Conservation (phyloP, 192 early-diverging fungal genomes). For the Ambispora gerdemannii region DNA sequence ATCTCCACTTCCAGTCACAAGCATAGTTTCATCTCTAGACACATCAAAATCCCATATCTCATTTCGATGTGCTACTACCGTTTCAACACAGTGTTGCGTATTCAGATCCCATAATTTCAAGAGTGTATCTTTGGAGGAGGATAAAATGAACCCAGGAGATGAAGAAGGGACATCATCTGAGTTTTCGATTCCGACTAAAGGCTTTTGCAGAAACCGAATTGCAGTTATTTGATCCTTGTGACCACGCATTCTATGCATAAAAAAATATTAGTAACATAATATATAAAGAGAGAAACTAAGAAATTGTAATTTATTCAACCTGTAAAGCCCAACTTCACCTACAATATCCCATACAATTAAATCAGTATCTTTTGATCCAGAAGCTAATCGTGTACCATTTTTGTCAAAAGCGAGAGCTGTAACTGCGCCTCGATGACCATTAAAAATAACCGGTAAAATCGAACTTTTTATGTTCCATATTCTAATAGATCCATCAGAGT, state of each 20-base stretch:
- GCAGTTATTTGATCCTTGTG: constrained; percentile 94
- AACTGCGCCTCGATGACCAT: constrained; percentile 86
- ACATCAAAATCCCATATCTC: constrained; percentile 90
- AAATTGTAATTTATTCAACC: constrained; percentile 32
- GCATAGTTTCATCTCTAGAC: constrained; percentile 56
- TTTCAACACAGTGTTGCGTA: constrained; percentile 94
- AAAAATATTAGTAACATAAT: not conserved
- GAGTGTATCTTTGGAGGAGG: constrained; percentile 92
- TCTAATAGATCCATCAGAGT: constrained; percentile 89
- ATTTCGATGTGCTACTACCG: constrained; percentile 85
- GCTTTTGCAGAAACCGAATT: constrained; percentile 57
- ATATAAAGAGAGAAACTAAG: not conserved
- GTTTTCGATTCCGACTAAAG: constrained; percentile 24
- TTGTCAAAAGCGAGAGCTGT: constrained; percentile 80
- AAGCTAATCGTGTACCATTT: constrained; percentile 77
- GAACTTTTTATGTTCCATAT: constrained; percentile 69
- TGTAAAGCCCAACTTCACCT: constrained; percentile 80
- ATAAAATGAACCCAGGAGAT: constrained; percentile 70
- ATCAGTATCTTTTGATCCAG: constrained; percentile 91
- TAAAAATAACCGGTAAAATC: constrained; percentile 69
- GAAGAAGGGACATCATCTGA: constrained; percentile 46
- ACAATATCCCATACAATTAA: constrained; percentile 95
- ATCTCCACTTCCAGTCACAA: constrained; percentile 87
- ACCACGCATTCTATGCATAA: constrained; percentile 78
- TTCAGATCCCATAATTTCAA: constrained; percentile 95